Evolutionary conservation across 768 basidiomycete genomes (phyloP), one percentile per base, ranked within the genome.

Genomic region (Filobasidium wieringae): DNA sequence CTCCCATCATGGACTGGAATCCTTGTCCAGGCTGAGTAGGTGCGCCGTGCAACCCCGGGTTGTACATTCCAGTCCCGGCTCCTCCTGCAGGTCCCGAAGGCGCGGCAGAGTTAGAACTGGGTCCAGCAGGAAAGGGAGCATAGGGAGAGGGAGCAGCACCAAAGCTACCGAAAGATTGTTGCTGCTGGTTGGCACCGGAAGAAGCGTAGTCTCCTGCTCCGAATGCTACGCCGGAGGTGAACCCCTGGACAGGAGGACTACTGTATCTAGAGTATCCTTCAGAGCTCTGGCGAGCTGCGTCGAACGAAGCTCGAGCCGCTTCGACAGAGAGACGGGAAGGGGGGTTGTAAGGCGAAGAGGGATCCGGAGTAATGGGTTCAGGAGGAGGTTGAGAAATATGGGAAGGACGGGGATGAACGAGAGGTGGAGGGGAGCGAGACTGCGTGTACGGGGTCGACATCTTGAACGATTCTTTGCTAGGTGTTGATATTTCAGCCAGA

Each of bases 311-410:
- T 12, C 45, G 33, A 14, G 59, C 55, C n/a, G 55, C 49, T 29
- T 60, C 59, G 7, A 55, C 52, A 17, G 68, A 70, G 32, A 71
- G 68, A 7, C 72, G 67, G 27, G 64, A 65, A 5, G 68, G 66
- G 56, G 69, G 66, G 15, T 63, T 68, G 55, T 70, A 73, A 11
- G 72, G 69, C 5, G 72, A 68, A 7, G 70, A 70, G 43, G 71
- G 63, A 12, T 66, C 66, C 30, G 72, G 67, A 9, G 68, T 71
- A 2, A 64, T 61, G 15, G 72, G 70, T 62, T 73, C 72, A 4
- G 72, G 72, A 24, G 72, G 72, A 37, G 70, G 72, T 41, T 71
- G 67, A 14, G 72, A 69, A 26, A 69, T 69, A 62, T 73, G 72
- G 1, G 72, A 72, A 1, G 72, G 72, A 52, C 71, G 71, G 12